Base-by-base conservation (phyloP, 768 basidiomycete species). In the Tylopilus felleus region DNA sequence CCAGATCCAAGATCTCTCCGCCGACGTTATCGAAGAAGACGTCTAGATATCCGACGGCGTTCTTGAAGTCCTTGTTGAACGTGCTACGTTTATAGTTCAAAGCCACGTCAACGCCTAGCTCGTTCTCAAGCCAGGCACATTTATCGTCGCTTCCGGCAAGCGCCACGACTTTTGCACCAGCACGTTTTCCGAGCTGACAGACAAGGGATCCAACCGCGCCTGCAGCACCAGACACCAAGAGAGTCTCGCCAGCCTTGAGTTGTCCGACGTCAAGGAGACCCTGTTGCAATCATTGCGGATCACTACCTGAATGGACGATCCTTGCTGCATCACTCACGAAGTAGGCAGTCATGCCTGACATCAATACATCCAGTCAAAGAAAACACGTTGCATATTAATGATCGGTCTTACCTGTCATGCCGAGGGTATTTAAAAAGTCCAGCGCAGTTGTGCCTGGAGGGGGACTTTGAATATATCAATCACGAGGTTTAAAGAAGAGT, bases 191-290 rank as follows among this genome's bases (percentile, higher is more conserved):
- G 19, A 94, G 77, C 60, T 94, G 93, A 70, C 92, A 93, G 13
- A 77, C 89, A 52, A 91, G 69, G 10, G 84, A 80, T n/a, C 93
- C 92, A 10, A 91, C 90, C 1, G 93, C 85, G 10, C 94, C 95
- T 9, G 96, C 95, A 2, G 95, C 95, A 19, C 93, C 95, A 1
- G 91, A 91, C 12, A 87, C 87, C 22, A 98, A 79, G 46, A 96
- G 80, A 0, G 81, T 90, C 56, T 98, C 93, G 13, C 93, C 93
- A 0, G 84, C 69, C 67, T 95, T 89, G 63, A 95, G 70, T 55
- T 89, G 70, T 16, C 86, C 92, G 43, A 96, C 77, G 46, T 92
- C 89, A 67, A 83, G 76, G 27, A 98, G 76, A 9, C 95, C 94
- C 93, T 93, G 49, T 19, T 44, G 36, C 35, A 14, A 39, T 29